A percentile compares a stretch with the other conserved stretches of the same genome.
phyloP scores from a whole-genome alignment of 805 yeast species.

The Lipomyces oligophaga region DNA sequence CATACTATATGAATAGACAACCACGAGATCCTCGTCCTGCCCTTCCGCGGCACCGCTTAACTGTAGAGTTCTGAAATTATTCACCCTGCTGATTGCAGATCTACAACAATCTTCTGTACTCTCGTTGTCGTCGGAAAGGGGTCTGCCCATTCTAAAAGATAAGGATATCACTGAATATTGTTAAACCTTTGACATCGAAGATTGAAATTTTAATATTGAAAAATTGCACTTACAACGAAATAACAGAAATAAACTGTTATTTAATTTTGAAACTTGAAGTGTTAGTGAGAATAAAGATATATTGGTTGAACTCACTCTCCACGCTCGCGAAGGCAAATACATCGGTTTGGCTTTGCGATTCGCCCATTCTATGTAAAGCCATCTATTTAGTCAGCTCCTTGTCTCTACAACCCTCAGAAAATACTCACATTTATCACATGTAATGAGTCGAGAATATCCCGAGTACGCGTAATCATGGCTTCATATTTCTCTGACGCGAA shows the following conservation, averaged over 20 bases:
- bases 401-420: not conserved
- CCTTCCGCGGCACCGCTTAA: constrained; percentile 37
- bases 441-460: constrained; percentile 65
- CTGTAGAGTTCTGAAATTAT: constrained; percentile 47
- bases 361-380: constrained; percentile 34
- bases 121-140: constrained; percentile 73
- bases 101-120: constrained; percentile 72
- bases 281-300: not conserved
- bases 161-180: constrained; percentile 56
- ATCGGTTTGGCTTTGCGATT: constrained; percentile 55
- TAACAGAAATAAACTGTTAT: constrained; percentile 65
- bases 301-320: not conserved
- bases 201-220: not conserved
- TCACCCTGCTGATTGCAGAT: constrained; percentile 60
- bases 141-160: constrained; percentile 69
- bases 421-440: constrained; percentile 58
- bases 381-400: not conserved
- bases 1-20: constrained; percentile 61
- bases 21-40: constrained; percentile 67
- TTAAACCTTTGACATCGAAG: not conserved
- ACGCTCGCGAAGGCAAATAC: constrained; percentile 42
- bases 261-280: constrained; percentile 54
- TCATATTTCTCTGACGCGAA: constrained; percentile 57
- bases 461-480: constrained; percentile 52
- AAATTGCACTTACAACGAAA: constrained; percentile 49